Percentiles rank a stretch among this genome's conserved stretches.
Conservation (phyloP, 78 protist species). For the Creolimax fragrantissima region DNA sequence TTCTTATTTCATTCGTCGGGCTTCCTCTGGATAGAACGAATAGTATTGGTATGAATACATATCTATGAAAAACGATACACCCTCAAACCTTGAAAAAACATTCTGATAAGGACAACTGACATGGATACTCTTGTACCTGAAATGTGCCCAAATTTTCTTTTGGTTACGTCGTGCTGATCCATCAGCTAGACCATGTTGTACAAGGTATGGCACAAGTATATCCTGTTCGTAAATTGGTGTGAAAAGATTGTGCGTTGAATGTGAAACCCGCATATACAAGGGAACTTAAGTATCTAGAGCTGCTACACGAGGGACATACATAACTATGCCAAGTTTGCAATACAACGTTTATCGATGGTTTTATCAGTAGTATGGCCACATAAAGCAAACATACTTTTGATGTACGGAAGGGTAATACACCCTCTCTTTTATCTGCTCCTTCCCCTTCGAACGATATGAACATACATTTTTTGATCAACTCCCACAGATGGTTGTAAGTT, state of each 20-base stretch:
- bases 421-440: neutral
- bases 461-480: neutral
- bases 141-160: neutral
- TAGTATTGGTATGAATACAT: neutral
- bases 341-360: too few species aligned
- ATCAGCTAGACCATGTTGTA: neutral
- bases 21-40: neutral
- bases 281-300: too few species aligned
- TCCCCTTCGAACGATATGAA: neutral
- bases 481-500: neutral
- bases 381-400: neutral
- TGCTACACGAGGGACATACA: too few species aligned
- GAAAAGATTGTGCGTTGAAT: too few species aligned
- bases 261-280: too few species aligned
- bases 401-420: neutral
- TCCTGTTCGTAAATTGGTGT: too few species aligned
- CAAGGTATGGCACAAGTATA: neutral
- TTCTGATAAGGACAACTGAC: too few species aligned
- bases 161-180: neutral
- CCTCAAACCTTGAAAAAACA: too few species aligned
- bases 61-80: too few species aligned
- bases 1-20: neutral
- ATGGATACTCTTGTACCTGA: too few species aligned
- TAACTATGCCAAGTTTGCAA: too few species aligned
- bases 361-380: too few species aligned